These are phyloP conservation scores for Boletus insuetus DNA, from an alignment of 768 basidiomycete species.

Conservation along the genomic window DNA sequence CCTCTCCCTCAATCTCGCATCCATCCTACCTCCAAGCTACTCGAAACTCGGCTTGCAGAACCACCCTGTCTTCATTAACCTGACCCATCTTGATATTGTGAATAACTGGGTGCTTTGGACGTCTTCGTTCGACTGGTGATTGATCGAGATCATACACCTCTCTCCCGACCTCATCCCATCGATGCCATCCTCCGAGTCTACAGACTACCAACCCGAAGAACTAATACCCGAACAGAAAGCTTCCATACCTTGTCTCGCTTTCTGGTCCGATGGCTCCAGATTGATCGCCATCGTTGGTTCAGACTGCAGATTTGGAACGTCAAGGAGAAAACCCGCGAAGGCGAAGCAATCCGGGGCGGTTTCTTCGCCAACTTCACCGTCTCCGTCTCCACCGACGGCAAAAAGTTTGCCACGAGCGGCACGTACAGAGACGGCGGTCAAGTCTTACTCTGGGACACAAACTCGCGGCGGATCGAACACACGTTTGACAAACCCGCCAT, in stretches of 20 bases:
- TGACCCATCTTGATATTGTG: conserved; percentile 22
- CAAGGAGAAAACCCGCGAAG: conserved; percentile 17
- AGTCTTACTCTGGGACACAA: conserved; percentile 22
- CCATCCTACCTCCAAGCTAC: neutral
- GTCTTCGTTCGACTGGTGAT: conserved; percentile 12
- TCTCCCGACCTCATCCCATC: conserved; percentile 6
- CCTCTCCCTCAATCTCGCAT: conserved; percentile 15
- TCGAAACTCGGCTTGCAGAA: neutral
- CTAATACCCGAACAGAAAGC: conserved; percentile 19
- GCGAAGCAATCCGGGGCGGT: conserved; percentile 20
- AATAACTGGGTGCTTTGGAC: conserved; percentile 19
- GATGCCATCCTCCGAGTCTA: conserved; percentile 10
- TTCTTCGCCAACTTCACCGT: conserved; percentile 28
- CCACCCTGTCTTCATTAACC: conserved; percentile 10
- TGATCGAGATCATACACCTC: conserved; percentile 9
- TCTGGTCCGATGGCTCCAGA: conserved; percentile 26
- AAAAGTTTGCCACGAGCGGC: conserved; percentile 23
- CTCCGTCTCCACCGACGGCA: conserved; percentile 22
- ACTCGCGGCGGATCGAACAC: conserved; percentile 20
- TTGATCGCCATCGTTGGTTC: conserved; percentile 26
- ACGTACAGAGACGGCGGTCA: conserved; percentile 25
- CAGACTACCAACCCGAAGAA: conserved; percentile 9
- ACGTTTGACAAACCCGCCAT: conserved; percentile 23
- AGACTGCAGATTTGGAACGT: conserved; percentile 26
- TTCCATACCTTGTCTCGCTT: conserved; percentile 18